These are phyloP conservation scores for Microbotryum saponariae DNA, from an alignment of 1,284 basidiomycete species.

Conservation along the genomic window DNA sequence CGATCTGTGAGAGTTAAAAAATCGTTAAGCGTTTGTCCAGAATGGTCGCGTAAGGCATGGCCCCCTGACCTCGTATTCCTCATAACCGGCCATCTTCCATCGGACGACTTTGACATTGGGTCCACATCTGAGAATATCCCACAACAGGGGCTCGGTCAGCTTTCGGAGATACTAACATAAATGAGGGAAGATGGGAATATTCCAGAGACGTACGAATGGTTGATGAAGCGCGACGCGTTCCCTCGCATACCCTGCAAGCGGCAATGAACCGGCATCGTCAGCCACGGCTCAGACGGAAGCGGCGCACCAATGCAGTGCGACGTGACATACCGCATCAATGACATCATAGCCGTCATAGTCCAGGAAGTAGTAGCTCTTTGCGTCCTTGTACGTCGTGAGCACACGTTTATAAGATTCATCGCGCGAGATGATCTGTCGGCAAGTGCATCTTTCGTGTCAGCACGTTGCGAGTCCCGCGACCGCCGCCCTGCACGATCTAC, in stretches of 20 bases:
- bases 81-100: conserved; percentile 37
- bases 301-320: not conserved
- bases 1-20: conserved; percentile 18
- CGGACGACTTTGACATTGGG: conserved; percentile 31
- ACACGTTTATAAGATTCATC: conserved; percentile 35
- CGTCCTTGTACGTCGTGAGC: conserved; percentile 31
- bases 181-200: conserved; percentile 31
- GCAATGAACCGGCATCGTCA: not conserved
- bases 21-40: not conserved
- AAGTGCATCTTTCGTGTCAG: not conserved
- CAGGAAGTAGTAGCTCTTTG: conserved; percentile 45
- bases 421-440: conserved; percentile 31
- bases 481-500: not conserved
- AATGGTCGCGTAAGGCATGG: conserved; percentile 5
- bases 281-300: no score
- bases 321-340: conserved; percentile 43
- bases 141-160: not conserved
- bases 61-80: conserved; percentile 45
- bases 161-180: conserved; percentile 14
- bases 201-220: conserved; percentile 34
- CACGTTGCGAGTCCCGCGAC: no score
- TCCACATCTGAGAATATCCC: conserved; percentile 4
- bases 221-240: conserved; percentile 47
- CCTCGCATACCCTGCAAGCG: conserved; percentile 42
- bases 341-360: conserved; percentile 46